These are phyloP conservation scores for Elaeagnus macrophylla DNA, from an alignment of 306 rosid genomes.

Conservation along the genomic window DNA sequence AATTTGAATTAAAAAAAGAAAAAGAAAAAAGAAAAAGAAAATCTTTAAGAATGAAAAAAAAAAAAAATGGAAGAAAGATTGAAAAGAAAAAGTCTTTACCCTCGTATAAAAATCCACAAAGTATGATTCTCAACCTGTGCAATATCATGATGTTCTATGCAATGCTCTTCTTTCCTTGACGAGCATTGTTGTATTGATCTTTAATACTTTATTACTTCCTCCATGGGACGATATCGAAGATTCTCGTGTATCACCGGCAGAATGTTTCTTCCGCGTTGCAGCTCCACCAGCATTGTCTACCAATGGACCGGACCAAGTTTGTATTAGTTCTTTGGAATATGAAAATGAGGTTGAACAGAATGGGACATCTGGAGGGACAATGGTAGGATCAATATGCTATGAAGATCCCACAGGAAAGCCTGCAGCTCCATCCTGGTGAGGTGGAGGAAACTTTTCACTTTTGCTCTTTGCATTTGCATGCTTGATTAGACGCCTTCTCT, in stretches of 20 bases:
- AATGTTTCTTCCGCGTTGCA: slow-evolving; percentile 55
- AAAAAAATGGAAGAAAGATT: no score
- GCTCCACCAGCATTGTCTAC: slow-evolving; percentile 45
- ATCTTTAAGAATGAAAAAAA: no score
- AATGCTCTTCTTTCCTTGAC: slow-evolving; percentile 52
- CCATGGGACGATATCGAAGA: slow-evolving; percentile 8
- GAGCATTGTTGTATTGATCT: slow-evolving; percentile 17
- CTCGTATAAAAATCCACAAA: no score
- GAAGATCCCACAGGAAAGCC: slow-evolving; percentile 76
- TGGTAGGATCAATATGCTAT: slow-evolving; percentile 67
- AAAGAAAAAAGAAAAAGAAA: no score
- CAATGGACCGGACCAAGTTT: slow-evolving; percentile 87
- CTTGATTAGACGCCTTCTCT: slow-evolving; percentile 76
- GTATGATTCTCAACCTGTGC: no score
- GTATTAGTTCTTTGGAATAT: slow-evolving; percentile 55
- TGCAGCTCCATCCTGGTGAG: slow-evolving; percentile 82
- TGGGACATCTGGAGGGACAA: slow-evolving; percentile 57
- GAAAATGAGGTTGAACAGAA: slow-evolving; percentile 55
- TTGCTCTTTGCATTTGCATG: slow-evolving; percentile 95
- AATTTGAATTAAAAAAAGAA: no score
- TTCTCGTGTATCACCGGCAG: slow-evolving; percentile 28
- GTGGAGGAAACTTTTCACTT: slow-evolving; percentile 96
- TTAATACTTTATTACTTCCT: slow-evolving; percentile 29
- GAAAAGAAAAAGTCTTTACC: no score
- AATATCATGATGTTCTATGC: slow-evolving; percentile 26